Base-by-base conservation (phyloP, 2,329 filamentous ascomycete species). In the Endoconidiophora polonica region DNA sequence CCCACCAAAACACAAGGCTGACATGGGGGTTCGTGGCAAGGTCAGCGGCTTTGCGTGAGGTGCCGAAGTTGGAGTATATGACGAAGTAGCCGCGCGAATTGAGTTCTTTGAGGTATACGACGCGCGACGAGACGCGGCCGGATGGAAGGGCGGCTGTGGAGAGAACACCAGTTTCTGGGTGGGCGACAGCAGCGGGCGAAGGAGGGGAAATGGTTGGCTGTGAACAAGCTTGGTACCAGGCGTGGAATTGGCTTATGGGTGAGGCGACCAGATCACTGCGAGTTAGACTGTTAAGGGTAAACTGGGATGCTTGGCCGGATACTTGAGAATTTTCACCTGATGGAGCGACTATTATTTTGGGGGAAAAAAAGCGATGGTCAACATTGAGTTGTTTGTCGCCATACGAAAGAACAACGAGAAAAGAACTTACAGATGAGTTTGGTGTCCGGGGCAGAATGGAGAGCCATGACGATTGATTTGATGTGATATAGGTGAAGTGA, bases 41-140 rank as follows among this genome's bases (percentile, higher is more conserved):
- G 62, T 94, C 86, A 46, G 66, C 60, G 0, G 79, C 76, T 68
- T 81, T 77, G 59, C 73, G 68, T 53, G 79, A 85, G 0, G 84
- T 91, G 54, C 78, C 87, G 69, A 88, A 90, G 65, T 98, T 98
- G 60, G 78, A 83, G 71, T 96, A 98, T 45, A 98, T 72, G 41
- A 96, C 86, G 66, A 93, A 98, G 18, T 36, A 41, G 9, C 63
- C 65, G 4, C 65, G 58, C 49, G 70, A 65, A 64, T 96, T 88
- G 22, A 96, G 77, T 69, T 96, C 91, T 67, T 98, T 98, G 57
- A 98, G 74, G 66, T 96, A 98, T 37, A 98, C 86, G 57, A 86
- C 74, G 53, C 91, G 85, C 3, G 85, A 81, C 44, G 79, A 86
- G 18, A 96, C 83, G 44, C 83, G 80, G 54, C 91, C 91, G 0